Conservation (phyloP, 2,329 filamentous ascomycete genomes). For the Fusarium neocosmosporiellum region DNA sequence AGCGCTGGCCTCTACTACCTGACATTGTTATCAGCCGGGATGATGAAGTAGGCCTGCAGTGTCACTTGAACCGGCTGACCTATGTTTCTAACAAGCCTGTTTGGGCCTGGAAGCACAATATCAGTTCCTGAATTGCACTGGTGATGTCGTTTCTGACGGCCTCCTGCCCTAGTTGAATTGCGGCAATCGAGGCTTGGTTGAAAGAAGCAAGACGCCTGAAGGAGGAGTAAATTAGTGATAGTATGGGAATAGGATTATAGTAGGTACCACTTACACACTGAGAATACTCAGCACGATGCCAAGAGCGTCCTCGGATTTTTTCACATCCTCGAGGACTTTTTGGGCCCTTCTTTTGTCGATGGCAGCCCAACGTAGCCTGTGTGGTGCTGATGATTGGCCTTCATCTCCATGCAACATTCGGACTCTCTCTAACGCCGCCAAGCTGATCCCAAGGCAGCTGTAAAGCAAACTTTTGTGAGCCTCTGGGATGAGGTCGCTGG, state of each 20-base stretch:
- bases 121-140: background rate
- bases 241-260: background rate
- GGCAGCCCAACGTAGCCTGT: background rate
- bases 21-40: background rate
- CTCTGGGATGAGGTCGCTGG: background rate
- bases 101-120: background rate
- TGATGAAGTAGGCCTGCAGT: accelerated
- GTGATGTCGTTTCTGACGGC: background rate
- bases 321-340: background rate
- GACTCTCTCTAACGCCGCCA: background rate
- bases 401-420: background rate
- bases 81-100: background rate
- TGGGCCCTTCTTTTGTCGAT: background rate
- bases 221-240: background rate
- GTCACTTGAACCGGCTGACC: background rate
- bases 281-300: background rate
- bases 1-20: background rate
- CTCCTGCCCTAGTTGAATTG: background rate
- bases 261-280: background rate
- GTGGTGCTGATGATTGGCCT: accelerated
- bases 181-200: background rate
- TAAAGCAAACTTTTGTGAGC: background rate
- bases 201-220: background rate
- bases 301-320: background rate
- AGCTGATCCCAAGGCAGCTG: background rate